Conservation (phyloP, 306 rosid species). For the Rosa persica region DNA sequence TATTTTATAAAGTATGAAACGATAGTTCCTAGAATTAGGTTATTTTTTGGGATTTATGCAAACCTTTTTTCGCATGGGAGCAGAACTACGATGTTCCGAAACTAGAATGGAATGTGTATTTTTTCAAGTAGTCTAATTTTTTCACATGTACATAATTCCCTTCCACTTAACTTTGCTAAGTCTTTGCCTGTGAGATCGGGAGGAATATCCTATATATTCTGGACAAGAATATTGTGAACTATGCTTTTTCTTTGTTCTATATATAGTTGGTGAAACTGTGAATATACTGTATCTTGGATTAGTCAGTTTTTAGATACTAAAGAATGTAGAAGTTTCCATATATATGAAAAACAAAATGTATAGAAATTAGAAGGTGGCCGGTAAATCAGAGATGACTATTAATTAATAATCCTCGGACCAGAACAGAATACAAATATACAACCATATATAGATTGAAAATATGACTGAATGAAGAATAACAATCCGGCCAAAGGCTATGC, state of each 20-base stretch:
- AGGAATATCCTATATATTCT: not conserved
- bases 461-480: not conserved
- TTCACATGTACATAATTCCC: too few species aligned
- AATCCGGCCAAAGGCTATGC: not conserved
- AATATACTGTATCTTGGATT: not conserved
- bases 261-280: not conserved
- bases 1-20: too few species aligned
- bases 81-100: too few species aligned
- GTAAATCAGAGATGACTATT: not conserved
- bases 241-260: not conserved
- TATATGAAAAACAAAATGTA: not conserved
- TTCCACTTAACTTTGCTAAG: too few species aligned
- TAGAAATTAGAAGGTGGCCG: not conserved
- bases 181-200: too few species aligned
- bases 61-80: too few species aligned
- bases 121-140: too few species aligned
- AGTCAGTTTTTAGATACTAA: not conserved
- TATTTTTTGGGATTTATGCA: too few species aligned
- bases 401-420: not conserved
- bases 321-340: not conserved
- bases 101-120: too few species aligned
- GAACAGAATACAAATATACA: conserved; percentile 18
- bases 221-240: not conserved
- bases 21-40: too few species aligned
- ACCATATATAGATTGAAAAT: conserved; percentile 29